phyloP scores from a whole-genome alignment of 176 grass and related monocot genomes.

The Poa annua region DNA sequence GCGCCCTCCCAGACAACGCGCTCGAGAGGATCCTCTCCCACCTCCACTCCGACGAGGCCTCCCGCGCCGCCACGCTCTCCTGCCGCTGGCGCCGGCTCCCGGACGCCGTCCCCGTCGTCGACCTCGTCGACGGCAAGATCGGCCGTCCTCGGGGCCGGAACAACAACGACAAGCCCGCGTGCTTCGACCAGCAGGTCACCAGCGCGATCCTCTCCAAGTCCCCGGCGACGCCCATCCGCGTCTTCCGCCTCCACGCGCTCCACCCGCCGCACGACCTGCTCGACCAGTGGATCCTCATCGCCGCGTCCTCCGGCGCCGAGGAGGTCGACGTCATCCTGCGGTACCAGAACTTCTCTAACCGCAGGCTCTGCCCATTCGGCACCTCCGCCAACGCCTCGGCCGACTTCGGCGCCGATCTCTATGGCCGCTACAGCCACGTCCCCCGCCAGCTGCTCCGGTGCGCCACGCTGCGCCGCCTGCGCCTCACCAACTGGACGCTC shows the following conservation, averaged over 20 bases:
- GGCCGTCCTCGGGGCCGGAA: not conserved
- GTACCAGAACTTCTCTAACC: not conserved
- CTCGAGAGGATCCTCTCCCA: not conserved
- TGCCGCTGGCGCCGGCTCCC: not conserved
- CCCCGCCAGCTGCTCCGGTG: not conserved
- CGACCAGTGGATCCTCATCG: not conserved
- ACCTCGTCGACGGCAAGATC: not conserved
- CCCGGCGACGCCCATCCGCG: not conserved
- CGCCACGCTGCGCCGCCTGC: not conserved
- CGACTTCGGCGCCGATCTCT: not conserved
- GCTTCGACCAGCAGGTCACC: constrained; percentile 12
- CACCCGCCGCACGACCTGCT: not conserved
- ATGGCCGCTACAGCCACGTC: not conserved
- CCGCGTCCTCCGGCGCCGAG: not conserved
- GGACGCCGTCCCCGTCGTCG: not conserved
- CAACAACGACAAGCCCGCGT: not conserved
- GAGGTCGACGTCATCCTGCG: not conserved
- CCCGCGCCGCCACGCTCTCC: not conserved
- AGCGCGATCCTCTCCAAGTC: not conserved
- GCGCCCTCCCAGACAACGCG: not conserved
- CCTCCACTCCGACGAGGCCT: not conserved
- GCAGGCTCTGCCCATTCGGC: constrained; percentile 14
- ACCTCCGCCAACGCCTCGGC: not conserved
- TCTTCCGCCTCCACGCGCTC: not conserved
- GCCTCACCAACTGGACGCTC: not conserved